Base-by-base conservation (phyloP, 73 alveolate species). In the Tetrahymena thermophila region DNA sequence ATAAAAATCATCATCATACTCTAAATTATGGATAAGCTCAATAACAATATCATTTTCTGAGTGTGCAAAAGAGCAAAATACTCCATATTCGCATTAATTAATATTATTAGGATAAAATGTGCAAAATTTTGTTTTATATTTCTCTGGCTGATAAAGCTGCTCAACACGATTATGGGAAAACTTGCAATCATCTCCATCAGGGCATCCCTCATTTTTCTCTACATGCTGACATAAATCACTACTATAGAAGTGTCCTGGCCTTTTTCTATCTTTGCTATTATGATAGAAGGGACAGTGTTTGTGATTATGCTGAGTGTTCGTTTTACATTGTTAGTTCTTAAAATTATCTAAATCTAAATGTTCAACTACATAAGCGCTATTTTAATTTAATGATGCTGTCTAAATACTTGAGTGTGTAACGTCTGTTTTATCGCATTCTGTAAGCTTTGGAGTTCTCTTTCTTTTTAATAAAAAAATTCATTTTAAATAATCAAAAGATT, bases 1-100 rank as follows among this genome's bases (percentile, higher is more conserved):
- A 94, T 95, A 98, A 94, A 98, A 98, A 89, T 97, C 98, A 21
- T 95, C 97, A 94, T 98, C 98, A 35, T 96, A 96, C n/a, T 95
- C 97, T 94, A 97, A 93, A 93, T 96, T 97, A 95, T 98, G 98
- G 89, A 98, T 95, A 35, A 98, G 93, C 57, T 98, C 99, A n/a
- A 98, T 96, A 85, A 97, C 97, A 35, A 98, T 97, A 93, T 98
- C 99, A 43, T 97, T 95, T 44, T 96, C 98, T 23, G 97, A 56
- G 94, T 98, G 99, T 25, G 99, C 99, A 96, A 98, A 98, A 35
- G 98, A 97, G 95, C 99, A 98, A 96, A 95, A 97, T 58, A 95
- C 96, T 43, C 98, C 98, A 94, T 98, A 98, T 34, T 98, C 99
- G 93, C 99, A 98, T 10, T 94, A 85, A 11, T 97, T 95, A 25